These are phyloP conservation scores for Leishmania amazonensis DNA, from an alignment of 208 protist species.

Conservation along the genomic window DNA sequence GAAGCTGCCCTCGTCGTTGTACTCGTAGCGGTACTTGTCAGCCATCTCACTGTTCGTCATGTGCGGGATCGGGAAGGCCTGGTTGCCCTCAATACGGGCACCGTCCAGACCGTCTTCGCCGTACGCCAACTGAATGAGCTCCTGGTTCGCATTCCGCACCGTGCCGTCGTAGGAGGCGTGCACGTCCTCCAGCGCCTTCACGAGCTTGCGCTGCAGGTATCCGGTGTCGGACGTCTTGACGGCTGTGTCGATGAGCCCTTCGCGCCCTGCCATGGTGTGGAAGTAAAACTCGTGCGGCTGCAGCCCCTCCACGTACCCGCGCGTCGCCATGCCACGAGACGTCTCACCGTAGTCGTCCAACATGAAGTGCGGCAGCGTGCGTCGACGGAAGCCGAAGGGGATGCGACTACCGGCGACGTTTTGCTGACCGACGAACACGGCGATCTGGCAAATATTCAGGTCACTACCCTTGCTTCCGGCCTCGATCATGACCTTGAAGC, in stretches of 20 bases:
- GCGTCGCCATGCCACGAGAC: slow-evolving; percentile 97
- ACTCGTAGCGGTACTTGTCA: slow-evolving; percentile 77
- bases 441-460: slow-evolving; percentile 99
- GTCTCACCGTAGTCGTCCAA: slow-evolving; percentile 98
- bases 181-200: slow-evolving; percentile 99
- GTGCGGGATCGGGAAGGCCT: slow-evolving; percentile 73
- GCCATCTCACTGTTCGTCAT: slow-evolving; percentile 72
- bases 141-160: slow-evolving; percentile 95
- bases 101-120: slow-evolving; percentile 99
- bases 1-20: slow-evolving; percentile 76
- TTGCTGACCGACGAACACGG: slow-evolving; percentile 99
- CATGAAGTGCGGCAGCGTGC: slow-evolving; percentile 98
- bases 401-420: slow-evolving; percentile 99
- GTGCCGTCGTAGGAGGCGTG: slow-evolving; percentile 98
- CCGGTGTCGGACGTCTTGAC: slow-evolving; percentile 99
- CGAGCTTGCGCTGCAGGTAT: slow-evolving; percentile 94
- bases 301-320: slow-evolving; percentile 98
- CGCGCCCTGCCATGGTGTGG: slow-evolving; percentile 99
- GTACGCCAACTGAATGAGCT: slow-evolving; percentile 98
- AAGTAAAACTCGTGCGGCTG: slow-evolving; percentile 99
- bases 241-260: slow-evolving; percentile 99
- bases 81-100: slow-evolving; percentile 90
- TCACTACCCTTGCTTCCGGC: slow-evolving; percentile 98
- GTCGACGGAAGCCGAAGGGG: slow-evolving; percentile 96
- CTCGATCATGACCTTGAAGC: slow-evolving; percentile 96